Percentiles rank a stretch among this genome's conserved stretches.
phyloP scores from a whole-genome alignment of 148 eudicot species.

The Amaranthus hypochondriacus region DNA sequence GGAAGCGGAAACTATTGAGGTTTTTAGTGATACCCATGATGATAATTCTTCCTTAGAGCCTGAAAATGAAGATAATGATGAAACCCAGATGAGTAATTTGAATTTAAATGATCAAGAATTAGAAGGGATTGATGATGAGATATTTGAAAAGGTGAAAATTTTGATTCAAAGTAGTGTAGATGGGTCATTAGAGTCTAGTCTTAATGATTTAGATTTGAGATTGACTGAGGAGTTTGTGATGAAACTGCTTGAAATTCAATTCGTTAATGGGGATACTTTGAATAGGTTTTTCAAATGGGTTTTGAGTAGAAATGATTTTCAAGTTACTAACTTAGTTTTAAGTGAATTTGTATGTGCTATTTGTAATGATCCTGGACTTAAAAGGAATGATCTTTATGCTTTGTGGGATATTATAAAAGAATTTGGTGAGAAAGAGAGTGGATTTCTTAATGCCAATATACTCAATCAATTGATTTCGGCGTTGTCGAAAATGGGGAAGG shows the following conservation, averaged over 20 bases:
- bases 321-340: conserved; percentile 28
- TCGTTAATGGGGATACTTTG: conserved; percentile 49
- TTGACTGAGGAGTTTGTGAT: conserved; percentile 54
- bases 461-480: conserved; percentile 59
- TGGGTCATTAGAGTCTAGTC: conserved; percentile 44
- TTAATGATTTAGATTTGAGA: conserved; percentile 38
- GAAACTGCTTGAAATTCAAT: conserved; percentile 52
- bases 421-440: conserved; percentile 45
- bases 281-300: conserved; percentile 62
- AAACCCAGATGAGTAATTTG: conserved; percentile 14
- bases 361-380: conserved; percentile 27
- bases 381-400: conserved; percentile 43
- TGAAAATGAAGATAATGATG: conserved; percentile 15
- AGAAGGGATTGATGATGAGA: conserved; percentile 34
- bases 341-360: conserved; percentile 42
- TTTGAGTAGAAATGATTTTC: conserved; percentile 31
- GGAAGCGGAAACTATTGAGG: conserved; percentile 12
- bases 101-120: conserved; percentile 7
- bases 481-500: conserved; percentile 60
- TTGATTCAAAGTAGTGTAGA: conserved; percentile 54
- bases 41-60: conserved; percentile 14
- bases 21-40: conserved; percentile 16
- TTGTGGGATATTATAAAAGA: conserved; percentile 77
- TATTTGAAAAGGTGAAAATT: conserved; percentile 49
- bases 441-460: conserved; percentile 38